phyloP scores from a whole-genome alignment of 345 rosid genomes.

The Hypericum androsaemum region DNA sequence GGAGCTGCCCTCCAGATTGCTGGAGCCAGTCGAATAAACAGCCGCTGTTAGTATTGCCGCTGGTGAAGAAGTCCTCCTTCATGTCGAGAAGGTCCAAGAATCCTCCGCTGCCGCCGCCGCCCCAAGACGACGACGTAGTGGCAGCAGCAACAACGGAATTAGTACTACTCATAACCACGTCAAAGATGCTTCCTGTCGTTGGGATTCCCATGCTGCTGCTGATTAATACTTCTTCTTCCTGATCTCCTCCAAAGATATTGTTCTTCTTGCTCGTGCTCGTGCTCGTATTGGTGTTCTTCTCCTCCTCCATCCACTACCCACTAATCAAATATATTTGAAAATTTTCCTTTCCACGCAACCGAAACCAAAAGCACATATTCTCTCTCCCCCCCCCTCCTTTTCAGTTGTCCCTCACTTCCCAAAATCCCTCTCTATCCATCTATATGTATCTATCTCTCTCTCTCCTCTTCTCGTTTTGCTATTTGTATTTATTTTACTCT shows the following conservation, averaged over 20 bases:
- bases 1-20: conserved; percentile 14
- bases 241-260: conserved; percentile 23
- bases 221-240: conserved; percentile 8
- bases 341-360: neutral
- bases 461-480: too few relatives aligned
- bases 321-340: conserved; percentile 6
- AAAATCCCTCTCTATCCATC: too few relatives aligned
- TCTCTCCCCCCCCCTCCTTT: neutral
- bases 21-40: conserved; percentile 48
- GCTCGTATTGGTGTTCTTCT: conserved; percentile 3
- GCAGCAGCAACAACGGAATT: neutral
- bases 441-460: too few relatives aligned
- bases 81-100: conserved; percentile 49
- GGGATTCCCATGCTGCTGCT: neutral
- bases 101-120: conserved; percentile 17
- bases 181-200: conserved; percentile 39
- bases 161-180: conserved; percentile 26
- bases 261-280: conserved; percentile 34
- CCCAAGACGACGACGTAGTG: neutral
- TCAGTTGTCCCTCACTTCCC: too few relatives aligned
- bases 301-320: conserved; percentile 22
- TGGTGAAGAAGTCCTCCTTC: conserved; percentile 21
- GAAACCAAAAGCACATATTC: conserved; percentile 21
- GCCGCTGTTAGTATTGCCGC: conserved; percentile 12
- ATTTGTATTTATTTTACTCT: too few relatives aligned